phyloP scores from a whole-genome alignment of 2,329 filamentous ascomycete genomes.

The Monilinia polystroma region DNA sequence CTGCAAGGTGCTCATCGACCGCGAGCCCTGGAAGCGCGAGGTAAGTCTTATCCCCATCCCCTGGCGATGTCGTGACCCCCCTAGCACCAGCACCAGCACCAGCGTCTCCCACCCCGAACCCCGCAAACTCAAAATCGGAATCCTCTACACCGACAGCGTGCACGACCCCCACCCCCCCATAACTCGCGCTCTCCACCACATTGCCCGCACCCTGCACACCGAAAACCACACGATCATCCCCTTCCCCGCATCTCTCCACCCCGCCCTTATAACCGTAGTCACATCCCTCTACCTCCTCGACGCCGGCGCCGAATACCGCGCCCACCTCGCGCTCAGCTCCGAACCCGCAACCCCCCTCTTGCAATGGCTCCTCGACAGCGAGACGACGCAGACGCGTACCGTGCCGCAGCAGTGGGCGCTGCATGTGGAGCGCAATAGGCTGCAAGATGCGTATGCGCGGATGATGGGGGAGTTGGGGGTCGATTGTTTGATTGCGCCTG shows the following conservation, averaged over 20 bases:
- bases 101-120: too few species aligned
- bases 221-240: slow-evolving; percentile 9
- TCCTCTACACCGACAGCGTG: slow-evolving; percentile 32
- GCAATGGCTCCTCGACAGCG: slow-evolving; percentile 28
- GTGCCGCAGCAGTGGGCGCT: neutral
- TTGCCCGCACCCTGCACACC: too few species aligned
- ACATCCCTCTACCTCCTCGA: slow-evolving; percentile 22
- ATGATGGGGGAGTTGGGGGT: slow-evolving; percentile 30
- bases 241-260: slow-evolving; percentile 8
- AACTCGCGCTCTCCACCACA: neutral
- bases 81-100: too few species aligned
- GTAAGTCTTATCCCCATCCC: slow-evolving; percentile 52
- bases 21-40: slow-evolving; percentile 51
- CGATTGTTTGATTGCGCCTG: slow-evolving; percentile 24
- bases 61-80: slow-evolving; percentile 41
- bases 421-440: slow-evolving; percentile 40
- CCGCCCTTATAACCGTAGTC: neutral
- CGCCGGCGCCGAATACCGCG: slow-evolving; percentile 27
- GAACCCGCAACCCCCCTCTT: slow-evolving; percentile 29
- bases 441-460: slow-evolving; percentile 27
- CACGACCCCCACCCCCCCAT: slow-evolving; percentile 28
- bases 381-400: neutral
- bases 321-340: slow-evolving; percentile 24
- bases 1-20: slow-evolving; percentile 14
- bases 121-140: slow-evolving; percentile 41